Evolutionary conservation across 2,329 filamentous ascomycete genomes (phyloP), one percentile per base, ranked within the genome.

Genomic region (Botrytis elliptica): DNA sequence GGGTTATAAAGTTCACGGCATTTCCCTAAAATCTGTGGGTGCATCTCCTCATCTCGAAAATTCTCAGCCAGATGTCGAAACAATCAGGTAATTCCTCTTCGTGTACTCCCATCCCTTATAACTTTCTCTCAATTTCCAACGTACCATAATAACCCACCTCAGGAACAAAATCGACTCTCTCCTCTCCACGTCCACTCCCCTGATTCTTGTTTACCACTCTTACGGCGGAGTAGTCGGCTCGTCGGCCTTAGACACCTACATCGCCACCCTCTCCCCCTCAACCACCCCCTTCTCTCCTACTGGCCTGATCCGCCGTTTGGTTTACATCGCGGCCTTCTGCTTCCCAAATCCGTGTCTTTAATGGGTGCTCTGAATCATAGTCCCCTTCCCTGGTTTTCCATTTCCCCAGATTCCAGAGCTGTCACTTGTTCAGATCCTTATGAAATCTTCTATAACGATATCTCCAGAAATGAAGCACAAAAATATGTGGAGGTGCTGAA

Each of bases 191-290:
- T 81, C 80, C 1, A 82, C 83, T 38, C 81, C 84, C 38, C 81
- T 85, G 8, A 74, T 85, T 0, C 75, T 85, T 9, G 57, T 84
- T 25, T 78, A 79, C 20, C 84, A 85, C 69, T 84, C 82, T 29
- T 85, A 84, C 77, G 81, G 82, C 2, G 83, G 83, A 16, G 77
- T 83, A 0, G 75, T 82, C 0, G 80, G 79, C 3, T 79, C 80
- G 8, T 81, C 83, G 73, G 81, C 81, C 7, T 75, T 83, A 10
- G 76, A 79, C 9, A 82, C 83, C 67, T 79, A 78, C 57, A 22
- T 67, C 71, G 16, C 62, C 60, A 12, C 62, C 9, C 62, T 72
- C 22, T 14, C 46, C 18, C 14, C 70, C 7, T 33, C n/a, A 38
- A 55, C 44, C 62, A 55, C 36, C 6, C 70, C 60, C 36, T 40